Percentiles rank a stretch among this genome's conserved stretches.
Evolutionary conservation across 257 asterid genomes (phyloP).

Genomic region (Ballota nigra): DNA sequence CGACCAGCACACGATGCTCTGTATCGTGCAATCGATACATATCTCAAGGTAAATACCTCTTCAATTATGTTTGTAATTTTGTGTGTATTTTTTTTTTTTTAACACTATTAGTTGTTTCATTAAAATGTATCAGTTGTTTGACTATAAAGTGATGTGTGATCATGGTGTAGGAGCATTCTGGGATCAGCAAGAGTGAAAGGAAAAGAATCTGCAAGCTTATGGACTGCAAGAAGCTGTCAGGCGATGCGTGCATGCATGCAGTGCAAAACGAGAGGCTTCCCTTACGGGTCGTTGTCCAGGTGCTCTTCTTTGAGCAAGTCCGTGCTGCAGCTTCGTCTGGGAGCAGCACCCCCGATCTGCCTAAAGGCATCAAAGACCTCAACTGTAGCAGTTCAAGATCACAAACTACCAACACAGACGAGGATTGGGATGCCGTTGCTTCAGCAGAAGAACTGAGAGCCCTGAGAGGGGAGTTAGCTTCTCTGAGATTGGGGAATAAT

Average conservation of each 20-base stretch:
- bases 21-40: conserved; percentile 80
- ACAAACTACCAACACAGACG: conserved; percentile 70
- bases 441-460: conserved; percentile 87
- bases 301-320: conserved; percentile 92
- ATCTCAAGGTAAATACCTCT: conserved; percentile 62
- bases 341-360: conserved; percentile 94
- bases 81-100: not conserved
- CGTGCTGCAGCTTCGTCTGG: conserved; percentile 92
- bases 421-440: conserved; percentile 96
- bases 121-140: not conserved
- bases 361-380: conserved; percentile 75
- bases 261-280: conserved; percentile 95
- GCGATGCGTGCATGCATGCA: conserved; percentile 91
- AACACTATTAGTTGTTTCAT: not conserved
- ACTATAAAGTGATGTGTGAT: not conserved
- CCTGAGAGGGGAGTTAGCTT: conserved; percentile 76
- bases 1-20: conserved; percentile 88
- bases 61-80: not conserved
- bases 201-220: conserved; percentile 71
- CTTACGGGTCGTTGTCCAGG: conserved; percentile 81
- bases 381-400: conserved; percentile 78
- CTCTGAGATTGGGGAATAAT: conserved; percentile 57
- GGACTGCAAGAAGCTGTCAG: conserved; percentile 95
- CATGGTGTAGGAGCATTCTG: conserved; percentile 66
- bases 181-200: conserved; percentile 82